Base-by-base conservation (phyloP, 106 monocot species). In the Chionographis japonica region DNA sequence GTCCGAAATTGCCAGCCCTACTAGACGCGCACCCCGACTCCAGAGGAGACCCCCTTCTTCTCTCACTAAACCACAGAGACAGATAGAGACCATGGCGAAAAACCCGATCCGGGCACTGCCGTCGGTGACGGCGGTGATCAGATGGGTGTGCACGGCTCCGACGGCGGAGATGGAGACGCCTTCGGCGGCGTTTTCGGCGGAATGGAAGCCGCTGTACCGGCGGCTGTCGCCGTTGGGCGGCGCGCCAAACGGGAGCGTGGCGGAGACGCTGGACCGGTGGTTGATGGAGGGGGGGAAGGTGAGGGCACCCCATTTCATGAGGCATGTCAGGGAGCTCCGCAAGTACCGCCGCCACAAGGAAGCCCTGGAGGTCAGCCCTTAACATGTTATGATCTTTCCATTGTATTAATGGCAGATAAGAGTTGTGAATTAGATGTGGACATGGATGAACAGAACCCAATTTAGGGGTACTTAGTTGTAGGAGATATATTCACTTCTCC, bases 181-280 rank as follows among this genome's bases (percentile, higher is more conserved):
- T 50, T 63, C 12, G 64, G 37, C 7, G 5, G 42, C 8, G 12
- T 3, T 15, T 3, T n/a, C 37, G 51, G 40, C 20, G 60, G 68
- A 36, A 5, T 43, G 0, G 68, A 49, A 58, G 16, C 68, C 78
- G 10, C 81, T 86, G 12, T 86, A 81, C 66, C 74, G 83, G 42
- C 72, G 83, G 50, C 68, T 90, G 15, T 81, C 83, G 66, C 78
- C 72, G 12, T 61, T 90, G 35, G 80, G 80, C 0, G 68, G 60
- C 13, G 84, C 83, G 49, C 74, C 78, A 40, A 73, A 72, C 52
- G 90, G 90, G 39, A 86, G 86, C 70, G 90, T 90, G 58, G 42
- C 53, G 76, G 58, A 27, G 52, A 76, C 76, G 13, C 56, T 90
- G 82, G 79, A 90, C 84, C 70, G 81, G 69, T 90, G 90, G 90